Conservation (phyloP, 441 rosid species). For the Populus hybrid region DNA sequence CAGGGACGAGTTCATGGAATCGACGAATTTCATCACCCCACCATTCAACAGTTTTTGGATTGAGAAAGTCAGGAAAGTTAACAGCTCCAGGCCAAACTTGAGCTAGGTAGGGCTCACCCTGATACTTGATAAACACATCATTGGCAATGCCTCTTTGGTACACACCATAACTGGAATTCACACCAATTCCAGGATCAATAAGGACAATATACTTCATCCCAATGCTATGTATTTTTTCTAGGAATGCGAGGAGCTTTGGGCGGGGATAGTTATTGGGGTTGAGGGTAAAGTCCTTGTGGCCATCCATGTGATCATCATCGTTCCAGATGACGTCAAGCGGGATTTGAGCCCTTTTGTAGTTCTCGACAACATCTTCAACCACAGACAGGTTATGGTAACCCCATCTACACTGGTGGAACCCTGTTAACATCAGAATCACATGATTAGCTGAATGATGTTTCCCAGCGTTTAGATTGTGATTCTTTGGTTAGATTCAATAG, state of each 20-base stretch:
- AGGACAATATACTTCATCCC: slow-evolving; percentile 96
- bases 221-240: slow-evolving; percentile 66
- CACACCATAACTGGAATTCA: slow-evolving; percentile 73
- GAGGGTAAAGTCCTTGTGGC: slow-evolving; percentile 87
- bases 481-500: neutral
- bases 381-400: slow-evolving; percentile 92
- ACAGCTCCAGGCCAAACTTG: slow-evolving; percentile 99
- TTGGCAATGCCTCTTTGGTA: slow-evolving; percentile 77
- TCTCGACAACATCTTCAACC: slow-evolving; percentile 89
- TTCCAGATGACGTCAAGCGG: slow-evolving; percentile 99
- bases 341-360: slow-evolving; percentile 73
- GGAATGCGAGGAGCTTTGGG: slow-evolving; percentile 71
- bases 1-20: slow-evolving; percentile 88
- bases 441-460: neutral
- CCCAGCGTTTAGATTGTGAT: neutral
- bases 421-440: slow-evolving; percentile 35
- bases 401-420: slow-evolving; percentile 98
- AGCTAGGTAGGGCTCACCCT: slow-evolving; percentile 79
- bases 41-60: slow-evolving; percentile 87
- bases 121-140: slow-evolving; percentile 88
- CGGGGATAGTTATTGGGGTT: slow-evolving; percentile 70
- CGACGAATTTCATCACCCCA: slow-evolving; percentile 91
- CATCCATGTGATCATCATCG: slow-evolving; percentile 98
- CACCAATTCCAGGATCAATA: slow-evolving; percentile 93
- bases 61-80: slow-evolving; percentile 91